Base-by-base conservation (phyloP, 116 monocot species). In the Posidonia oceanica region DNA sequence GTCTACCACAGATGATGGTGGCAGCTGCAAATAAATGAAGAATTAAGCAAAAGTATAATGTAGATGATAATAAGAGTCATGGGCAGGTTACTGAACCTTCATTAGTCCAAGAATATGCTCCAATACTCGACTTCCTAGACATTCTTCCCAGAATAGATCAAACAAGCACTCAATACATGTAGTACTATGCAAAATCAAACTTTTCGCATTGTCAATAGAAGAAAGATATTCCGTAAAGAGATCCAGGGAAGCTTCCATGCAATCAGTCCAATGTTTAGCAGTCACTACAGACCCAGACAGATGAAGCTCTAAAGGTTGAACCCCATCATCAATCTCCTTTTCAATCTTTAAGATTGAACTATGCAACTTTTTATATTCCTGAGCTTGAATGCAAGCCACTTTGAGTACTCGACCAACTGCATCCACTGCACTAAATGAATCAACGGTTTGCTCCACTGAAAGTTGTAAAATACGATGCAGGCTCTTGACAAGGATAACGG, bases 161-260 rank as follows among this genome's bases (percentile, higher is more conserved):
- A 92, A 97, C 71, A 97, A 87, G 76, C 80, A 87, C 70, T 97
- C 93, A 62, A 92, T 74, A 76, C 97, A 97, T 57, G 65, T 75
- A 16, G 80, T 14, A 69, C 83, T 85, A 38, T 86, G 85, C 75
- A 92, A 75, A 77, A 97, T 69, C 72, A 79, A 69, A 71, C 61
- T 69, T 76, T 59, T 84, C 66, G 79, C 79, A 74, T 92, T 76
- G 40, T 97, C 92, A 63, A 74, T 72, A 39, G 75, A 29, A 52
- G 76, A 73, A 16, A 87, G 15, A 80, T 82, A 97, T 69, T 84
- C 89, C 36, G 71, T 80, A 67, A 92, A 97, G 44, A 97, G 80
- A 17, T 87, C 87, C 79, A 92, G 79, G 14, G 87, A 83, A 13
- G 76, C 72, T 64, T 83, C 69, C 71, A 92, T 80, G 76, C 87